Conservation (phyloP, 2,329 filamentous ascomycete species). For the Microsporum canis region DNA sequence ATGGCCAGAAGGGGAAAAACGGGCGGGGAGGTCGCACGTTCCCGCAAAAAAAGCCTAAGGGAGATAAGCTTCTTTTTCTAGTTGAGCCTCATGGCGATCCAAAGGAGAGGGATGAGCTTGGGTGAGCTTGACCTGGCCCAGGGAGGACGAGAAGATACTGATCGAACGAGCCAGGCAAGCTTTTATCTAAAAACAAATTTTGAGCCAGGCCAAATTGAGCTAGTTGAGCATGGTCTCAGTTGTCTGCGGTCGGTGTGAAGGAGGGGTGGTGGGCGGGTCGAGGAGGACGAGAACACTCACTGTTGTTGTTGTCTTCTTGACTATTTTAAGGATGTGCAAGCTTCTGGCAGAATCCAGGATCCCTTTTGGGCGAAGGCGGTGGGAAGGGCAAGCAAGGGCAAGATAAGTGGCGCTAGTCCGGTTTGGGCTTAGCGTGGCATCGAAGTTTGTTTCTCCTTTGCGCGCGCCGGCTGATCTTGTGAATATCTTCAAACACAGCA, state of each 20-base stretch:
- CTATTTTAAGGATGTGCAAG: background rate
- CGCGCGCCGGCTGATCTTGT: background rate
- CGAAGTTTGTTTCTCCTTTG: background rate
- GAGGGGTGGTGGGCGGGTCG: background rate
- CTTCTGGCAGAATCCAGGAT: background rate
- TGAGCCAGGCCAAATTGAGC: background rate
- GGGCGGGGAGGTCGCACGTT: constrained; percentile 9
- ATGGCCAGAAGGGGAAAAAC: constrained; percentile 5
- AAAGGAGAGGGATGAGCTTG: background rate
- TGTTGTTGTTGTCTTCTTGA: background rate
- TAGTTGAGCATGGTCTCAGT: background rate
- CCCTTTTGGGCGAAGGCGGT: background rate
- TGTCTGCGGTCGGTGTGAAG: background rate
- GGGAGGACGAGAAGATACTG: background rate
- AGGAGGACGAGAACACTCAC: background rate
- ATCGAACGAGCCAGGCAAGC: background rate
- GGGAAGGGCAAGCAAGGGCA: background rate
- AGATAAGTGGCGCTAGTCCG: background rate
- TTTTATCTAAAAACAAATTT: background rate
- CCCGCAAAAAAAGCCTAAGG: constrained; percentile 20
- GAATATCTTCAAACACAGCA: background rate
- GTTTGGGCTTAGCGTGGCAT: background rate
- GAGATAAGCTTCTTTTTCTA: constrained; percentile 24
- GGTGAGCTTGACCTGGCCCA: background rate
- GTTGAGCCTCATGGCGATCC: constrained; percentile 4